Conservation (phyloP, 176 grass and related monocot species). For the Oryza punctata region DNA sequence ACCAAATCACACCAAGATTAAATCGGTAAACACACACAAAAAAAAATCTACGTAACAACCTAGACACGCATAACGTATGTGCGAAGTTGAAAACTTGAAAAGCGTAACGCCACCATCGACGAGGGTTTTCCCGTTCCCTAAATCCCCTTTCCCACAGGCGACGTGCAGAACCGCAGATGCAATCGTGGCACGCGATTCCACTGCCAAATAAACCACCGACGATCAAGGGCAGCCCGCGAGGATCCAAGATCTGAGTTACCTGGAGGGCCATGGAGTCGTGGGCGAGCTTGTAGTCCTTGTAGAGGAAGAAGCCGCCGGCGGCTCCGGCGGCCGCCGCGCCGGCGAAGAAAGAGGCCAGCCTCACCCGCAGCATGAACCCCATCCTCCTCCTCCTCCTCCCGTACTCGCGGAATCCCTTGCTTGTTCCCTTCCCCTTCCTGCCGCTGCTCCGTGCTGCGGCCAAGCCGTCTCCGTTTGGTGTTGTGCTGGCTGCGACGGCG, state of each 20-base stretch:
- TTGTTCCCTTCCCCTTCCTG: constrained; percentile 10
- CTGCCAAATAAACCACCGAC: neutral
- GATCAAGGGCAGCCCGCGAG: neutral
- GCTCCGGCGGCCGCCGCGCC: constrained; percentile 65
- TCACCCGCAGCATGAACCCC: constrained; percentile 91
- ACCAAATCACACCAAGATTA: neutral
- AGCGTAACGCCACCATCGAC: neutral
- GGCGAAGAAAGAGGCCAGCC: constrained; percentile 83
- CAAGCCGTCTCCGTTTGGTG: neutral
- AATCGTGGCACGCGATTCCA: neutral
- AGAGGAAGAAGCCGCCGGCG: constrained; percentile 74
- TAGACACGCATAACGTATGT: neutral
- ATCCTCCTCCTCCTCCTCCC: no score
- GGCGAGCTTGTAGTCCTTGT: constrained; percentile 95
- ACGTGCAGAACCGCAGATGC: neutral
- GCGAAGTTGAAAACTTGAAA: neutral
- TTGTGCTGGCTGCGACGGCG: constrained; percentile 7
- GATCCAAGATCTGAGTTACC: constrained; percentile 49
- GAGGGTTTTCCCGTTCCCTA: neutral
- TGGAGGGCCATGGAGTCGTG: constrained; percentile 67
- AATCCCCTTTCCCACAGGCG: constrained; percentile 20
- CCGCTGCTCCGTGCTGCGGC: neutral
- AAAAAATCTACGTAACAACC: neutral
- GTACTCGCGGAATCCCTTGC: constrained; percentile 5
- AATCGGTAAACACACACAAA: neutral